Base-by-base conservation (phyloP, 2,329 filamentous ascomycete species). In the Pyricularia sp. region DNA sequence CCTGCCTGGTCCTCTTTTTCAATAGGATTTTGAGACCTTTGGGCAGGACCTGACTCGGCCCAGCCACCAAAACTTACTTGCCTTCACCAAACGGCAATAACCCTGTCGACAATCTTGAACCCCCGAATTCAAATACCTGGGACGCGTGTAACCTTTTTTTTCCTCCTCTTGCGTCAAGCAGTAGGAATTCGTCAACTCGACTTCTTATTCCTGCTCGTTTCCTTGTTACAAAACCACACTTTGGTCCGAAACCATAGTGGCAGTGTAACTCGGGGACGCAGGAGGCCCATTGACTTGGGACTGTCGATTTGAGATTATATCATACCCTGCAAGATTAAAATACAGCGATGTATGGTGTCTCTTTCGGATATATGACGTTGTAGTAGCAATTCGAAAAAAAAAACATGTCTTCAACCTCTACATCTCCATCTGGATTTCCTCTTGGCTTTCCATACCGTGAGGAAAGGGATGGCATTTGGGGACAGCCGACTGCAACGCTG, bases 391-490 rank as follows among this genome's bases (percentile, higher is more conserved):
- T 23, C 59, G 14, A 17, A 14, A 17, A 30, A 11, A 63, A 17
- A 14, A 17, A 30, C 25, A 63, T 63, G 59, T 26, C 59, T 30
- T 63, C 59, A 30, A 17, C 14, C 2, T 63, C 25, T 3, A 30
- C 59, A 26, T 61, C 73, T 71, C n/a, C 75, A 73, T 65, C 71
- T 28, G 67, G 58, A 10, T 42, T 68, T 10, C 67, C 67, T 10
- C 30, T 42, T 14, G 28, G 58, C 26, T 50, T 79, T 28, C 77
- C 78, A 10, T 79, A 79, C 72, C 75, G 78, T 69, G 73, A 77
- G 69, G 71, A 74, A 70, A 76, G 78, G 17, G 73, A 78, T 64
- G 78, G 78, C 67, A 73, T 77, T 70, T 79, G 78, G 78, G 78
- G 77, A 26, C 72, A 76, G 20, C 77, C 78, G 63, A 79, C 77